These are phyloP conservation scores for Panellus pusillus DNA, from an alignment of 768 basidiomycete species.

Conservation along the genomic window DNA sequence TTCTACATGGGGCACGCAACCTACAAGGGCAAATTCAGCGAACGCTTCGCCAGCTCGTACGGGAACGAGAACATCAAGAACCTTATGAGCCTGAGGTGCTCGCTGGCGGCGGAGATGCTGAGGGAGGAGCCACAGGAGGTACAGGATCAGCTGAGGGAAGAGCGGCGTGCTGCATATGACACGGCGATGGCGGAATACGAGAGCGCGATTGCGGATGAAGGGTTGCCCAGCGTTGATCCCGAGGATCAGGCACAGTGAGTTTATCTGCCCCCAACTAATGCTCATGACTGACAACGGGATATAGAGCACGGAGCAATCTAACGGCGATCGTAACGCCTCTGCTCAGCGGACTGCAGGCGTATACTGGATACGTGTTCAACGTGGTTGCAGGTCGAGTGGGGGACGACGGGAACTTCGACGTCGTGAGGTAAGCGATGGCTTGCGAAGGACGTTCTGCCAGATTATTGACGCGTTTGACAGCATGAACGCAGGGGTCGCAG, in stretches of 20 bases:
- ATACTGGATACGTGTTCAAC: background rate
- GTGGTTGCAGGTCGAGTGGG: background rate
- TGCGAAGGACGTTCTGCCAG: no score
- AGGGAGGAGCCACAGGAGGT: conserved; percentile 1
- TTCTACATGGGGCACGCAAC: background rate
- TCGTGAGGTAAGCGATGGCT: background rate
- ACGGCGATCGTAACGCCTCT: background rate
- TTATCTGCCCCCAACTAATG: background rate
- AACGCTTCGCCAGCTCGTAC: background rate
- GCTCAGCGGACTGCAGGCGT: background rate
- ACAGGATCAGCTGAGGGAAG: background rate
- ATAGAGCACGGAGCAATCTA: background rate
- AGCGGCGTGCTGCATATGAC: background rate
- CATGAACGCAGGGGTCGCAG: background rate
- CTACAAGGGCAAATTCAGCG: background rate
- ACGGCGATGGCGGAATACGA: background rate
- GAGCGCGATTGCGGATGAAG: background rate
- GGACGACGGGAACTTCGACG: background rate
- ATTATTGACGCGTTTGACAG: background rate
- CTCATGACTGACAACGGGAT: background rate
- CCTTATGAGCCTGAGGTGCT: background rate
- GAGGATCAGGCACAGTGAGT: background rate
- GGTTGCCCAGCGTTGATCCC: background rate
- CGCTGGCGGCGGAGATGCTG: background rate
- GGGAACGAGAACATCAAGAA: background rate